These are phyloP conservation scores for Vachellia collinsii DNA, from an alignment of 306 rosid genomes.

Conservation along the genomic window DNA sequence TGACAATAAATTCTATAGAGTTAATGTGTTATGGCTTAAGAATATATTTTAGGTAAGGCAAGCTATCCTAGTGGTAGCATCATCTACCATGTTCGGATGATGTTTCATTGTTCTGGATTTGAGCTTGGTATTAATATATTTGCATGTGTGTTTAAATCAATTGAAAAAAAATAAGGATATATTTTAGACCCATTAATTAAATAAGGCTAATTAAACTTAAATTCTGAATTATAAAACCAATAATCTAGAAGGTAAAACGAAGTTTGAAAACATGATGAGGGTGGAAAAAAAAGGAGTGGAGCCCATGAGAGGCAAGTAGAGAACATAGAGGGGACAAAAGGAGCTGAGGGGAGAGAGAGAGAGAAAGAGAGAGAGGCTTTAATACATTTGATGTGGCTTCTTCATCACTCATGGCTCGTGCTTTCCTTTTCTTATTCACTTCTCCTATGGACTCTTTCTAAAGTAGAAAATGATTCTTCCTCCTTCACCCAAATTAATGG, in stretches of 20 bases:
- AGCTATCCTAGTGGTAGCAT: no score
- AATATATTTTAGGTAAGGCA: neutral
- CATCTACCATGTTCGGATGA: no score
- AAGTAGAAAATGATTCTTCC: constrained; percentile 3
- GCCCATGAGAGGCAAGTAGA: constrained; percentile 17
- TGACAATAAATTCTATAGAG: neutral
- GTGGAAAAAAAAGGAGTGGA: neutral
- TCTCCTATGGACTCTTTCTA: constrained; percentile 25
- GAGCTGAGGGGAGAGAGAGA: neutral
- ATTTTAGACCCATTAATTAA: neutral
- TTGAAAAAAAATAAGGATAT: neutral
- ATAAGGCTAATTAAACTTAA: neutral
- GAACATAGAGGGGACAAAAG: neutral
- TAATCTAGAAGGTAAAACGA: neutral
- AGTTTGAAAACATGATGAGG: neutral
- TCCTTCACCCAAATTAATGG: constrained; percentile 12
- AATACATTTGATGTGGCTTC: neutral
- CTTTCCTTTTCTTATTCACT: constrained; percentile 27
- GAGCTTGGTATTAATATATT: no score
- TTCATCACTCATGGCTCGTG: constrained; percentile 4
- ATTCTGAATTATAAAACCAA: neutral
- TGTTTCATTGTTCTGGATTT: no score
- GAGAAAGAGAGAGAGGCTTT: constrained; percentile 6
- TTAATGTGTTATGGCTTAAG: neutral
- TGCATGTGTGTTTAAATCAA: no score